A percentile compares a stretch with the other conserved stretches of the same genome.
phyloP scores from a whole-genome alignment of 2,329 filamentous ascomycete genomes.

The Fusarium sp. region DNA sequence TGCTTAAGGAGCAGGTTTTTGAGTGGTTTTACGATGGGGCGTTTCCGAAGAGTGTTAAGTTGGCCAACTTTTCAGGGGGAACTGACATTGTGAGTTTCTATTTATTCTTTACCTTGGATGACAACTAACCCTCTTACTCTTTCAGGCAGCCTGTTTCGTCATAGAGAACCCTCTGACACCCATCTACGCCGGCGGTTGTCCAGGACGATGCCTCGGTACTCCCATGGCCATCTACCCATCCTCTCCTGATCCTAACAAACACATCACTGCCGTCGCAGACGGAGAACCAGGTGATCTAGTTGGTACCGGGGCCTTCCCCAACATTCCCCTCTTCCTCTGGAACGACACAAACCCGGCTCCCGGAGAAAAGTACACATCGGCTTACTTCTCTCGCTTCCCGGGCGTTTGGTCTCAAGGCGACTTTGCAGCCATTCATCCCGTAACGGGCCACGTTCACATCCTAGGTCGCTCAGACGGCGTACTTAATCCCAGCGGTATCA shows the following conservation, averaged over 20 bases:
- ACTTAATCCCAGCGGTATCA: conserved; percentile 77
- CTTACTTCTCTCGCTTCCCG: conserved; percentile 69
- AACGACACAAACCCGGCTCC: conserved; percentile 58
- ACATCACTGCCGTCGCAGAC: conserved; percentile 55
- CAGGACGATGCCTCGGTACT: conserved; percentile 59
- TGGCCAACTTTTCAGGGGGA: conserved; percentile 78
- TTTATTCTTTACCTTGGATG: neutral
- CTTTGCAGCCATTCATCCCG: conserved; percentile 74
- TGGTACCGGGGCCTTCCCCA: conserved; percentile 74
- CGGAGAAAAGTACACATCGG: conserved; percentile 64
- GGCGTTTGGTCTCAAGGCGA: conserved; percentile 85
- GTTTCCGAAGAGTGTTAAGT: conserved; percentile 71
- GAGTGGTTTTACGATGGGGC: conserved; percentile 78
- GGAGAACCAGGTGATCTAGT: conserved; percentile 80
- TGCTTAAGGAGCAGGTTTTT: conserved; percentile 76
- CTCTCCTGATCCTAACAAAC: conserved; percentile 53
- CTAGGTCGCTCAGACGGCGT: conserved; percentile 79
- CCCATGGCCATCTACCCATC: conserved; percentile 66
- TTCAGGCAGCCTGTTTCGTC: conserved; percentile 65
- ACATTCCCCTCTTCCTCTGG: conserved; percentile 74
- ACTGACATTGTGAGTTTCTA: conserved; percentile 70
- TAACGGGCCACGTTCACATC: conserved; percentile 70
- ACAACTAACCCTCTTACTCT: neutral
- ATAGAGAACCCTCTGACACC: conserved; percentile 73
- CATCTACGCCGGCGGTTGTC: conserved; percentile 64